Percentiles rank a stretch among this genome's conserved stretches.
These are phyloP conservation scores for Russula brevipes DNA, from an alignment of 768 basidiomycete species.

Conservation along the genomic window DNA sequence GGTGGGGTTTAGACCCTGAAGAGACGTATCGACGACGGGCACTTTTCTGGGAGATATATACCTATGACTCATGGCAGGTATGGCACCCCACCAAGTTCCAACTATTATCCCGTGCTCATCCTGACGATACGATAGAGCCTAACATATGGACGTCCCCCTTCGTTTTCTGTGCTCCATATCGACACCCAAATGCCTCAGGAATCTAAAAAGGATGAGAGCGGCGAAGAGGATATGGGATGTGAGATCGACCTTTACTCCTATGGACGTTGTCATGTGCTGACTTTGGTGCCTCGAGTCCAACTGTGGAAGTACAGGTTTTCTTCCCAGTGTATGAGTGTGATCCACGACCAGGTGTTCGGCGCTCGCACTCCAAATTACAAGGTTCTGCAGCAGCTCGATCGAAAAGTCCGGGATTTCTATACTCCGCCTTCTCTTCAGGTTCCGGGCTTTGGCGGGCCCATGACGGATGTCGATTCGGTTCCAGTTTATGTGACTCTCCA, in stretches of 20 bases:
- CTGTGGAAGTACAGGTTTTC: slow-evolving; percentile 69
- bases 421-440: slow-evolving; percentile 61
- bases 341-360: slow-evolving; percentile 66
- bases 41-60: slow-evolving; percentile 60
- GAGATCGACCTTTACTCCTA: slow-evolving; percentile 27
- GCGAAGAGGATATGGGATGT: slow-evolving; percentile 62
- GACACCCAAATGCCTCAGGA: slow-evolving; percentile 35
- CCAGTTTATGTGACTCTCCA: slow-evolving; percentile 60
- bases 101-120: slow-evolving; percentile 2
- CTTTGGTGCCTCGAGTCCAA: slow-evolving; percentile 39
- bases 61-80: slow-evolving; percentile 70
- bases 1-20: slow-evolving; percentile 52
- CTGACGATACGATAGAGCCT: slow-evolving; percentile 45
- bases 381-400: slow-evolving; percentile 58
- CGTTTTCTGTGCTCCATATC: slow-evolving; percentile 41
- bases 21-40: slow-evolving; percentile 57
- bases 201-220: slow-evolving; percentile 46
- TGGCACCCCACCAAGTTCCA: slow-evolving; percentile 15
- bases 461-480: slow-evolving; percentile 39
- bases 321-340: slow-evolving; percentile 54
- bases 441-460: slow-evolving; percentile 51
- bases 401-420: slow-evolving; percentile 58
- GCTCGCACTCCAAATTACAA: slow-evolving; percentile 57
- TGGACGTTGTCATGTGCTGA: background rate
- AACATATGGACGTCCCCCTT: slow-evolving; percentile 67